Conservation (phyloP, 257 asterid species). For the Catharanthus roseus region DNA sequence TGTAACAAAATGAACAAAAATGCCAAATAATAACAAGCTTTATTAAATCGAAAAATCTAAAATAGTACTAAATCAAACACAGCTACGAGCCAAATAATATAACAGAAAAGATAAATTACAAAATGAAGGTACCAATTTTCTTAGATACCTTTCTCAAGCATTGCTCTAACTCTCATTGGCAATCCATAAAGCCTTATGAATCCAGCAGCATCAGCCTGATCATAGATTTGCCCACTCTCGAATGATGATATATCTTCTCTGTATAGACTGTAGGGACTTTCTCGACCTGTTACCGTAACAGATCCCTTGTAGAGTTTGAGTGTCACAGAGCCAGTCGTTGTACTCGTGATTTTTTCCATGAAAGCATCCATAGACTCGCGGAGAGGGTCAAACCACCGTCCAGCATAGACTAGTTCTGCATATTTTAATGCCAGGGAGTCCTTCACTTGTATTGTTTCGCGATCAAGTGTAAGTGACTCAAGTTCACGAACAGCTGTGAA, state of each 20-base stretch:
- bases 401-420: constrained; percentile 82
- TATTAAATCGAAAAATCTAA: too few species aligned
- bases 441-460: constrained; percentile 77
- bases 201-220: constrained; percentile 96
- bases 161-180: constrained; percentile 81
- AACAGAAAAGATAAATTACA: background rate
- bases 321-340: constrained; percentile 73
- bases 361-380: constrained; percentile 91
- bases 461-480: constrained; percentile 92
- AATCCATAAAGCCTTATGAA: constrained; percentile 80
- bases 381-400: constrained; percentile 93
- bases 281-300: constrained; percentile 56
- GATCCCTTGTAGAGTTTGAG: constrained; percentile 85
- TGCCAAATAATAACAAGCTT: background rate
- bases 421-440: constrained; percentile 85
- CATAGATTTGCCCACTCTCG: constrained; percentile 79
- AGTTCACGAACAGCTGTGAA: constrained; percentile 73
- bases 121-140: too few species aligned
- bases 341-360: constrained; percentile 83
- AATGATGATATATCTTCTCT: constrained; percentile 85
- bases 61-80: constrained; percentile 23
- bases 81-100: background rate
- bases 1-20: background rate
- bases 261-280: constrained; percentile 72
- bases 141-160: constrained; percentile 71